These are phyloP conservation scores for Eudorina sp. DNA, from an alignment of 139 green algal species.

Conservation along the genomic window DNA sequence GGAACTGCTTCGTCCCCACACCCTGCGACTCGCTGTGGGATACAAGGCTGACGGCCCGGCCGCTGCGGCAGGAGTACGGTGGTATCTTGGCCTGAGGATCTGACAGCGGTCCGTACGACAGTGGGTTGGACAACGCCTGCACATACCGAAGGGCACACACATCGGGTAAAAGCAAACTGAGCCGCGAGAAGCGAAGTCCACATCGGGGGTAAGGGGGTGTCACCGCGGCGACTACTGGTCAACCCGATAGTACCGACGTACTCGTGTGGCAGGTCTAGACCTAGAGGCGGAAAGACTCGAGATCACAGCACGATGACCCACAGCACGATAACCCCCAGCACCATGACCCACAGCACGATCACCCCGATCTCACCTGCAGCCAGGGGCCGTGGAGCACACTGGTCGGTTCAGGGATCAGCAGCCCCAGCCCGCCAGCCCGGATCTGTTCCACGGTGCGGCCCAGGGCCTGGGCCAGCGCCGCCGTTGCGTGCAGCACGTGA, in stretches of 20 bases:
- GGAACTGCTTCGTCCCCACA: neutral
- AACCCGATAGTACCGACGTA: no score
- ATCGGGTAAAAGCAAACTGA: no score
- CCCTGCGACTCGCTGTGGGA: neutral
- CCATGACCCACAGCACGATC: no score
- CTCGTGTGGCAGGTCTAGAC: no score
- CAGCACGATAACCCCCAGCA: no score
- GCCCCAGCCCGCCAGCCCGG: neutral
- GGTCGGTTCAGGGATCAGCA: neutral
- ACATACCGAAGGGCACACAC: no score
- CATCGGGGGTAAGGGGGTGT: no score
- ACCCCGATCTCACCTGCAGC: no score
- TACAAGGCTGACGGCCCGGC: neutral
- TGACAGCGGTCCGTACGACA: neutral
- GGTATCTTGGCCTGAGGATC: neutral
- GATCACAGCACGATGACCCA: no score
- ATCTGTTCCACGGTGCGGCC: neutral
- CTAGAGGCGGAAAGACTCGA: no score
- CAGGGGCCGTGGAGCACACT: neutral
- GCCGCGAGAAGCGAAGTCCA: no score
- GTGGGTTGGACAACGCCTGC: constrained; percentile 1
- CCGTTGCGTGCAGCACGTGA: neutral
- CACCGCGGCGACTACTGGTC: no score
- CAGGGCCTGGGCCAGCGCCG: neutral
- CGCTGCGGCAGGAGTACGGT: constrained; percentile 29